Evolutionary conservation across 352 stramenopile genomes (phyloP).

Genomic region (Albugo candida): DNA sequence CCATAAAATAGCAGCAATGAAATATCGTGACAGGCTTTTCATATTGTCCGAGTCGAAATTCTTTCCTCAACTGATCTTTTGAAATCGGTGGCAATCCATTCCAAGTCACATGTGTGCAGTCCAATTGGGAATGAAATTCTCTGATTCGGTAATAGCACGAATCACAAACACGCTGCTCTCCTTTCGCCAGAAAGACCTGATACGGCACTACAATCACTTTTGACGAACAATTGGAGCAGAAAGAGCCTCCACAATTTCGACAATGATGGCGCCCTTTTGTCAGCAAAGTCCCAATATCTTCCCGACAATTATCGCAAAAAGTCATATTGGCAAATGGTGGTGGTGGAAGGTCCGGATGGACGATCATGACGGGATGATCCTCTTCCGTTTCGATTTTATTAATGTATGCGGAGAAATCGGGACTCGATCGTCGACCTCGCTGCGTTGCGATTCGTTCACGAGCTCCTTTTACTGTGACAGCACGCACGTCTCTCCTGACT

Average conservation of each 20-base stretch:
- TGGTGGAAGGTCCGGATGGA: slow-evolving; percentile 29
- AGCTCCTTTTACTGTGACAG: too few species aligned
- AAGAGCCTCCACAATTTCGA: slow-evolving; percentile 60
- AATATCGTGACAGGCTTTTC: slow-evolving; percentile 44
- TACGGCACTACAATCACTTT: slow-evolving; percentile 37
- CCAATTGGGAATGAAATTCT: slow-evolving; percentile 45
- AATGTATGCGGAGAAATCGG: too few species aligned
- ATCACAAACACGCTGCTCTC: slow-evolving; percentile 51
- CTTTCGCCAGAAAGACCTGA: slow-evolving; percentile 29
- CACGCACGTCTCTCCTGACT: too few species aligned
- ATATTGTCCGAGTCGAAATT: slow-evolving; percentile 23
- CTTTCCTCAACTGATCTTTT: slow-evolving; percentile 13
- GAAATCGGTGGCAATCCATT: slow-evolving; percentile 25
- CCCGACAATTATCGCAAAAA: slow-evolving; percentile 41
- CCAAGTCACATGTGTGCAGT: slow-evolving; percentile 41
- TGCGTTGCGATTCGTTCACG: too few species aligned
- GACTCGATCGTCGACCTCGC: too few species aligned
- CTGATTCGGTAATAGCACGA: slow-evolving; percentile 47
- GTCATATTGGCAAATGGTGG: slow-evolving; percentile 66
- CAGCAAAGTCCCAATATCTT: slow-evolving; percentile 53
- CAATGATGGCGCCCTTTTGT: slow-evolving; percentile 56
- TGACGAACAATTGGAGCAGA: slow-evolving; percentile 36
- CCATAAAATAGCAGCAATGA: slow-evolving; percentile 54
- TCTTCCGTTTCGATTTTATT: too few species aligned
- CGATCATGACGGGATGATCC: slow-evolving; percentile 14